phyloP scores from a whole-genome alignment of 108 stramenopile species.

The Skeletonema costatum region DNA sequence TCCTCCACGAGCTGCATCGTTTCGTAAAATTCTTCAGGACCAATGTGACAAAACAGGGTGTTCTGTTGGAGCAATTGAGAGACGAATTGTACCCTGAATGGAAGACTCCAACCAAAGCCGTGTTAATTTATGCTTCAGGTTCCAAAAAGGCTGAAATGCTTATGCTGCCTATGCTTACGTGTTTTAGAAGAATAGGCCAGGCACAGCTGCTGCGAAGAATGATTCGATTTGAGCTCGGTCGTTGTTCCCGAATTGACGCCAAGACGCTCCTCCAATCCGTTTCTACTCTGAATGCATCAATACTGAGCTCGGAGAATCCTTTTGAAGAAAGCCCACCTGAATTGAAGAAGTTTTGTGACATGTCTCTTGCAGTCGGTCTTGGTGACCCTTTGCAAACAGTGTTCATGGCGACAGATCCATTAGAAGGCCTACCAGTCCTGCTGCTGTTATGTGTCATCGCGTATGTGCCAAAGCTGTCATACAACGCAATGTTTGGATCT shows the following conservation, averaged over 20 bases:
- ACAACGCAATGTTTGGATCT: slow-evolving; percentile 48
- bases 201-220: slow-evolving; percentile 55
- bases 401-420: slow-evolving; percentile 56
- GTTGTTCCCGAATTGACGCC: slow-evolving; percentile 51
- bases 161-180: slow-evolving; percentile 57
- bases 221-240: slow-evolving; percentile 50
- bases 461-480: slow-evolving; percentile 45
- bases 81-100: slow-evolving; percentile 53
- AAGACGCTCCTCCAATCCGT: slow-evolving; percentile 40
- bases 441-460: slow-evolving; percentile 50
- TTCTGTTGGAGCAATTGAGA: slow-evolving; percentile 42
- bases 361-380: slow-evolving; percentile 50
- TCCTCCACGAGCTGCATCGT: slow-evolving; percentile 50
- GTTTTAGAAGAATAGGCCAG: slow-evolving; percentile 62
- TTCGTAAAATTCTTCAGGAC: slow-evolving; percentile 51
- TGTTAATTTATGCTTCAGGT: slow-evolving; percentile 43
- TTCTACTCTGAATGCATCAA: slow-evolving; percentile 31
- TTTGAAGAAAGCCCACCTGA: slow-evolving; percentile 13
- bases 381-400: slow-evolving; percentile 58
- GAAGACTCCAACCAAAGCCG: slow-evolving; percentile 32
- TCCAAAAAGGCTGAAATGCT: slow-evolving; percentile 58
- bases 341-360: slow-evolving; percentile 30
- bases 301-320: slow-evolving; percentile 12
- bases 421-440: slow-evolving; percentile 52
- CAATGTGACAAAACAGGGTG: slow-evolving; percentile 30